Evolutionary conservation across 495 filamentous ascomycete genomes (phyloP).

Genomic region (Penicillium angulare): DNA sequence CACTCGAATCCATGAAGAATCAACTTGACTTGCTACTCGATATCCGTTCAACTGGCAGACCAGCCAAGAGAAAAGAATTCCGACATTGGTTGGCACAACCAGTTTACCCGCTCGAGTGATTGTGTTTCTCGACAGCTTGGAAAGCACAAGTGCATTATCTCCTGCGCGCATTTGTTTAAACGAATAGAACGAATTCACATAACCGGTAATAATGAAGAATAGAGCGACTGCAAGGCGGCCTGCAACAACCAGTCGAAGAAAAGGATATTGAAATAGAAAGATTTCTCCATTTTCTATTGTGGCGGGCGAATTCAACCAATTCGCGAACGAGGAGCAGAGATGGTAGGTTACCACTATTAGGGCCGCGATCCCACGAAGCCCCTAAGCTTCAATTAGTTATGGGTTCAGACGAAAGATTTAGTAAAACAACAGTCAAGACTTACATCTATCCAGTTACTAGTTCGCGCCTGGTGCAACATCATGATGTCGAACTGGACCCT

Average conservation of each 20-base stretch:
- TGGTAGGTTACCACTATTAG: conserved; percentile 14
- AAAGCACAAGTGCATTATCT: conserved; percentile 2
- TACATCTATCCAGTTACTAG: conserved; percentile 16
- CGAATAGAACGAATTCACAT: conserved; percentile 12
- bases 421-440: background rate
- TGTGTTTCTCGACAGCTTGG: conserved; percentile 6
- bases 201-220: conserved; percentile 15
- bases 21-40: conserved; percentile 4
- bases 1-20: conserved; percentile 8
- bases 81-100: conserved; percentile 9
- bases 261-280: conserved; percentile 12
- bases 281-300: conserved; percentile 3
- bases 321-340: conserved; percentile 13
- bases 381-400: conserved; percentile 2
- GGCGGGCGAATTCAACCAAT: conserved; percentile 15
- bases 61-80: conserved; percentile 3
- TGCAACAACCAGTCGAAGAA: conserved; percentile 8
- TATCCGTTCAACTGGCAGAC: conserved; percentile 13
- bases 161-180: conserved; percentile 8
- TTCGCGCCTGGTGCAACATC: conserved; percentile 1
- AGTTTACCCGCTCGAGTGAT: conserved; percentile 8
- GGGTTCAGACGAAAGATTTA: background rate
- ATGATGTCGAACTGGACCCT: background rate
- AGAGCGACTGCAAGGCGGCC: conserved; percentile 10
- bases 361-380: conserved; percentile 11